Conservation (phyloP, 495 filamentous ascomycete genomes). For the Hypoxylon lenormandii region DNA sequence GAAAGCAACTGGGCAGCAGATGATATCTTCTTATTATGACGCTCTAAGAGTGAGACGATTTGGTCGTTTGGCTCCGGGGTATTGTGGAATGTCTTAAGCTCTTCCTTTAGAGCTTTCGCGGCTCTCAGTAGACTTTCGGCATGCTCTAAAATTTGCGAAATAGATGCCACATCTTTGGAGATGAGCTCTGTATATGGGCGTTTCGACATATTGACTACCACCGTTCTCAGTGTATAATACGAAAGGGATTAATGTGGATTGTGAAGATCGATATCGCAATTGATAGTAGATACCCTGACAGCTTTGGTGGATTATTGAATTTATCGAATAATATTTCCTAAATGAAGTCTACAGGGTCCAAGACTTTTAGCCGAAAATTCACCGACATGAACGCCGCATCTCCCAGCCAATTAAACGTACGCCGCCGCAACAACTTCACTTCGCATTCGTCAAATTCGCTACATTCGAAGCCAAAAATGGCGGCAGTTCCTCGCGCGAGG, state of each 20-base stretch:
- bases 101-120: constrained; percentile 45
- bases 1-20: constrained; percentile 28
- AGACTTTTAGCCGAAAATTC: constrained; percentile 12
- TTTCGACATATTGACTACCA: constrained; percentile 46
- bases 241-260: background rate
- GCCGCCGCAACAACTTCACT: constrained; percentile 17
- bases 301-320: background rate
- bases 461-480: constrained; percentile 66
- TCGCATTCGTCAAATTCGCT: constrained; percentile 3
- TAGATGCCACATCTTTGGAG: constrained; percentile 16
- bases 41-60: constrained; percentile 35
- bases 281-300: too few relatives aligned
- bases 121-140: constrained; percentile 51
- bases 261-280: background rate
- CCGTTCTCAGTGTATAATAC: background rate
- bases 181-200: constrained; percentile 44
- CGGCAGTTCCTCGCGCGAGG: constrained; percentile 73
- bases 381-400: constrained; percentile 22
- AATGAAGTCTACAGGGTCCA: background rate
- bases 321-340: background rate
- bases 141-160: constrained; percentile 46
- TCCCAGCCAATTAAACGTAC: background rate
- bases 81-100: constrained; percentile 38
- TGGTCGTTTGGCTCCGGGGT: constrained; percentile 27
- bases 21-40: constrained; percentile 46